A percentile compares a stretch with the other conserved stretches of the same genome.
Conservation (phyloP, 2,329 filamentous ascomycete species). For the Tolypocladium capitatum region DNA sequence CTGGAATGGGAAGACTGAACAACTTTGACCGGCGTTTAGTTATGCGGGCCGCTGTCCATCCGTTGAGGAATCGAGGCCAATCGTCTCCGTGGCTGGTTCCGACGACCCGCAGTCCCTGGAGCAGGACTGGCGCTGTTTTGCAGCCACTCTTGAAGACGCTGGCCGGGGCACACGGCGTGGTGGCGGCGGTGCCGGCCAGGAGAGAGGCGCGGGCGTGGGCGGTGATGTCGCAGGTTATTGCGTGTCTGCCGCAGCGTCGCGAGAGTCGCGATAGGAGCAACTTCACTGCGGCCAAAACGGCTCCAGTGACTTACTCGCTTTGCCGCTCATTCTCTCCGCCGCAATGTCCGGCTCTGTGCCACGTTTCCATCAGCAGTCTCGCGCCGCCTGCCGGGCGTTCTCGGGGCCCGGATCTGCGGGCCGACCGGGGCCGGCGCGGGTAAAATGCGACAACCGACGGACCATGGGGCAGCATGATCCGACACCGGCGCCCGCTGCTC, state of each 20-base stretch:
- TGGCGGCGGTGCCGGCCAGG: not conserved
- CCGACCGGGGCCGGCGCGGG: not conserved
- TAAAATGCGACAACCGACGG: not conserved
- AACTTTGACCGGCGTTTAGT: conserved; percentile 39
- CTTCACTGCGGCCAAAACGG: no score
- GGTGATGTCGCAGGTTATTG: no score
- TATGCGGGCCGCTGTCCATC: conserved; percentile 17
- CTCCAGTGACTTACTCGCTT: conserved; percentile 16
- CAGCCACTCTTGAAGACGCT: conserved; percentile 29
- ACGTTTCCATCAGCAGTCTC: not conserved
- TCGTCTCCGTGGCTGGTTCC: conserved; percentile 21
- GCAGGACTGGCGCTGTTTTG: no score
- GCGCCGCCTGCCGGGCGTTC: not conserved
- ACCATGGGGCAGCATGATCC: not conserved
- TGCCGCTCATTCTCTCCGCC: not conserved
- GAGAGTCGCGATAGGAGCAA: not conserved
- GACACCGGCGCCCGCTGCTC: not conserved
- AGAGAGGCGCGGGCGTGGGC: no score
- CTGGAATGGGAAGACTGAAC: conserved; percentile 45
- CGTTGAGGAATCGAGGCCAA: conserved; percentile 28
- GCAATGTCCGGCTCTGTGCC: not conserved
- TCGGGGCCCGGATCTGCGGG: not conserved
- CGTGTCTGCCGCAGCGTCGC: no score
- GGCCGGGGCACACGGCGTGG: not conserved
- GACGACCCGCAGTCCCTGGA: conserved; percentile 15